These are phyloP conservation scores for Heliamphora pulchella DNA, from an alignment of 179 eudicot genomes.

Conservation along the genomic window DNA sequence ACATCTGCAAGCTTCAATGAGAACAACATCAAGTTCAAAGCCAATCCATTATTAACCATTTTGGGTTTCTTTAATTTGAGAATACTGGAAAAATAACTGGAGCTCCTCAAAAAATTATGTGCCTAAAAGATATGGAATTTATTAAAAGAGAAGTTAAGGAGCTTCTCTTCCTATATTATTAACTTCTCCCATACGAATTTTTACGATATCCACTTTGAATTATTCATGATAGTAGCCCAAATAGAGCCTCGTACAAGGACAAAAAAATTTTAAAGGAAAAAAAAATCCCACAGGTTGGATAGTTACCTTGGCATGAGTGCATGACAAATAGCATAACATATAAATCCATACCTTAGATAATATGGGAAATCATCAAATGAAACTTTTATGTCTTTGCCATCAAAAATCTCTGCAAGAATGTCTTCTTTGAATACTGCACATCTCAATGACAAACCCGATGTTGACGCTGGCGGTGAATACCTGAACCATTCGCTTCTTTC, in stretches of 20 bases:
- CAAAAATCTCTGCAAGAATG: conserved; percentile 50
- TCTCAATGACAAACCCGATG: conserved; percentile 50
- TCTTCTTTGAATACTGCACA: conserved; percentile 70
- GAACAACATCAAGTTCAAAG: background rate
- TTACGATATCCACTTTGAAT: background rate
- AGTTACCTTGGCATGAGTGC: background rate
- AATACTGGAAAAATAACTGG: background rate
- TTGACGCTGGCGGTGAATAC: conserved; percentile 51
- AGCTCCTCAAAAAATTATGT: background rate
- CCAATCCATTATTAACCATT: background rate
- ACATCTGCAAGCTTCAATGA: background rate
- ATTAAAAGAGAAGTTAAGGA: background rate
- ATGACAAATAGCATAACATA: background rate
- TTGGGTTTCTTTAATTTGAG: background rate
- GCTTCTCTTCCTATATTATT: background rate
- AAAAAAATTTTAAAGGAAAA: no score
- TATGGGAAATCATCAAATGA: conserved; percentile 87
- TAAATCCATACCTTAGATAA: conserved; percentile 58
- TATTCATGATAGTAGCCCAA: background rate
- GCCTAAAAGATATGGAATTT: background rate
- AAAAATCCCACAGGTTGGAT: background rate
- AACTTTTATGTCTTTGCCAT: conserved; percentile 60
- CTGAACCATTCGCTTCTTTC: conserved; percentile 54
- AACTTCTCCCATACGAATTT: background rate
- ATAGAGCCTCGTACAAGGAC: background rate